Base-by-base conservation (phyloP, 116 monocot species). In the Dioscorea cayenensis region DNA sequence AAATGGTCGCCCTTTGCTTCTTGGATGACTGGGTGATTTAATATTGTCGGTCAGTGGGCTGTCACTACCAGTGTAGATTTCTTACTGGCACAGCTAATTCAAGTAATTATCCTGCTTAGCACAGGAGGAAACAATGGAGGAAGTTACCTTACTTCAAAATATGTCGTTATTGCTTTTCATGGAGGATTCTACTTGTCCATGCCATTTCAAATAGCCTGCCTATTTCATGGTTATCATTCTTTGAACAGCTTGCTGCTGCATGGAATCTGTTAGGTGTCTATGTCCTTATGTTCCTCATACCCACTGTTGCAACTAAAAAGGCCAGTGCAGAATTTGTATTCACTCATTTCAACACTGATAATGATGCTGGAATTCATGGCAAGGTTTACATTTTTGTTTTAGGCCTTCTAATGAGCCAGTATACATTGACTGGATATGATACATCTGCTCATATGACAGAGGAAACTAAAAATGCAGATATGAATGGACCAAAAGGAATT, bases 391-490 rank as follows among this genome's bases (percentile, higher is more conserved):
- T 90, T 49, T 90, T 90, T 70, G 76, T 90, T 36, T 60, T 90
- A 72, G 90, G 91, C 19, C 84, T 91, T 49, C 66, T 91, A 27
- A 87, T 91, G 87, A 91, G 87, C 82, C 87, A 91, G 49, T 91
- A 91, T 63, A 78, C 90, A 19, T 59, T 91, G 36, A 69, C 84
- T 10, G 90, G 90, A 20, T 91, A 87, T 73, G 90, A 97, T 83
- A 93, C 96, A 19, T 90, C 93, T 81, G 96, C 93, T 58, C 84
- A 93, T 69, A 93, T 97, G 97, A 85, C 93, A 12, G 93, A 97
- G 71, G 93, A 97, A 80, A 93, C 97, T 18, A 97, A 93, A 48
- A 80, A 71, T 59, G 93, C 93, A 48, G 97, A 90, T 35, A 84
- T 72, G 67, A 97, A 93, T 80, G 94, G 94, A 28, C 90, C 93